These are phyloP conservation scores for Saraca asoca DNA, from an alignment of 331 rosid species.

Conservation along the genomic window DNA sequence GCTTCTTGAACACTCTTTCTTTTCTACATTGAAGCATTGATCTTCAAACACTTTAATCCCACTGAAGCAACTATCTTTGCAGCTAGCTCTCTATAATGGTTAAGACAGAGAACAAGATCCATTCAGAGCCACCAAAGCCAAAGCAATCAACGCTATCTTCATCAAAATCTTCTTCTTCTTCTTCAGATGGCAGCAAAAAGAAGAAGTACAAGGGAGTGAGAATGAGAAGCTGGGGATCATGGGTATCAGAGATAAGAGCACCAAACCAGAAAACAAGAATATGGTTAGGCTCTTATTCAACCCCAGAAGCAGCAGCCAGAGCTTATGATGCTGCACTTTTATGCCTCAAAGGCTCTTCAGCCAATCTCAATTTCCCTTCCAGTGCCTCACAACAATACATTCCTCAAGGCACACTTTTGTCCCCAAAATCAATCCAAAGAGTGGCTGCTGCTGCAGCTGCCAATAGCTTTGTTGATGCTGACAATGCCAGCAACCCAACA, in stretches of 20 bases:
- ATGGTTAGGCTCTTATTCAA: conserved; percentile 95
- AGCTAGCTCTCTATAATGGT: conserved; percentile 49
- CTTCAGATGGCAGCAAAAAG: conserved; percentile 47
- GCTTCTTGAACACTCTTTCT: conserved; percentile 33
- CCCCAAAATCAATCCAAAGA: conserved; percentile 88
- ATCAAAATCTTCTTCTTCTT: conserved; percentile 4
- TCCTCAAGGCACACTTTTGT: conserved; percentile 55
- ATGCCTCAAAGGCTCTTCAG: conserved; percentile 86
- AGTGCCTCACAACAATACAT: conserved; percentile 30
- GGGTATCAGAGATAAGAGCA: conserved; percentile 96
- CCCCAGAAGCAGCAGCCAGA: conserved; percentile 95
- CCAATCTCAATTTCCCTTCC: conserved; percentile 78
- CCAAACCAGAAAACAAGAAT: conserved; percentile 96
- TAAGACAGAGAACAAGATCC: conserved; percentile 55
- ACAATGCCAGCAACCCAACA: conserved; percentile 30
- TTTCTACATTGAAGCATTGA: conserved; percentile 8
- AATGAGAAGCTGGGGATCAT: conserved; percentile 99
- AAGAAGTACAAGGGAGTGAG: conserved; percentile 95
- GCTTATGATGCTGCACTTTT: conserved; percentile 97
- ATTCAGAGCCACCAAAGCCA: conserved; percentile 36
- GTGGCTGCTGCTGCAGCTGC: conserved; percentile 86
- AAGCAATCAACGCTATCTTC: conserved; percentile 7
- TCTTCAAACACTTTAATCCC: conserved; percentile 25
- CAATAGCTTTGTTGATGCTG: conserved; percentile 34
- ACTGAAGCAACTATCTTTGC: conserved; percentile 14